phyloP scores from a whole-genome alignment of 2,329 filamentous ascomycete species.

The Penicillium sumatraense region DNA sequence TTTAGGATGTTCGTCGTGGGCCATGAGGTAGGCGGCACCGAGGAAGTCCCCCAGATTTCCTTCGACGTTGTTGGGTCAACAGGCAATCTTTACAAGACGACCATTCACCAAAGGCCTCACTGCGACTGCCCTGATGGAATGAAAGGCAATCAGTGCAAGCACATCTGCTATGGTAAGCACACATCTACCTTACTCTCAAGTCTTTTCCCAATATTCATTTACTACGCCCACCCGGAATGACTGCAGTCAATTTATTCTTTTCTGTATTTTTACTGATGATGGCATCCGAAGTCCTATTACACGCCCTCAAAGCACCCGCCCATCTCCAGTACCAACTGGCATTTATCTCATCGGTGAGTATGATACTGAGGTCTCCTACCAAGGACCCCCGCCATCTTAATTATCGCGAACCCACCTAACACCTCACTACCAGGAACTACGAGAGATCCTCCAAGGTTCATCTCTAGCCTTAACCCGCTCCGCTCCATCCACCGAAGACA shows the following conservation, averaged over 20 bases:
- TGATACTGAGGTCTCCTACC: neutral
- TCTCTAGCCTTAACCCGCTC: conserved; percentile 51
- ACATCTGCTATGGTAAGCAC: conserved; percentile 60
- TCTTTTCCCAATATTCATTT: no score
- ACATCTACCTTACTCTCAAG: neutral
- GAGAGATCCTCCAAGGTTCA: conserved; percentile 59
- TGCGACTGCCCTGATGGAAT: conserved; percentile 61
- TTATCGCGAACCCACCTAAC: neutral
- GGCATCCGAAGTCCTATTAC: conserved; percentile 54
- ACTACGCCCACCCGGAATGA: no score
- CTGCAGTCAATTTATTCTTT: no score
- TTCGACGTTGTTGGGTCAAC: conserved; percentile 64
- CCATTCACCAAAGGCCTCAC: conserved; percentile 55
- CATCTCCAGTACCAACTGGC: conserved; percentile 64
- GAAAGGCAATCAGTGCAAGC: conserved; percentile 67
- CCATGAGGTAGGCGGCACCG: conserved; percentile 50
- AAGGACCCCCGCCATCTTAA: no score
- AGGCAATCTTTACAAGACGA: conserved; percentile 66
- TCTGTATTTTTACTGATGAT: conserved; percentile 23
- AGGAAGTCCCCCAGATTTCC: conserved; percentile 53
- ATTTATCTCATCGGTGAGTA: conserved; percentile 56
- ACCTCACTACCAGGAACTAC: conserved; percentile 55
- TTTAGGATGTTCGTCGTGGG: conserved; percentile 61
- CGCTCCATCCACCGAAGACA: conserved; percentile 34
- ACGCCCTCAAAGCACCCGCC: conserved; percentile 60